Evolutionary conservation across 2,329 filamentous ascomycete genomes (phyloP).

Genomic region (Phaeoacremonium minimum): DNA sequence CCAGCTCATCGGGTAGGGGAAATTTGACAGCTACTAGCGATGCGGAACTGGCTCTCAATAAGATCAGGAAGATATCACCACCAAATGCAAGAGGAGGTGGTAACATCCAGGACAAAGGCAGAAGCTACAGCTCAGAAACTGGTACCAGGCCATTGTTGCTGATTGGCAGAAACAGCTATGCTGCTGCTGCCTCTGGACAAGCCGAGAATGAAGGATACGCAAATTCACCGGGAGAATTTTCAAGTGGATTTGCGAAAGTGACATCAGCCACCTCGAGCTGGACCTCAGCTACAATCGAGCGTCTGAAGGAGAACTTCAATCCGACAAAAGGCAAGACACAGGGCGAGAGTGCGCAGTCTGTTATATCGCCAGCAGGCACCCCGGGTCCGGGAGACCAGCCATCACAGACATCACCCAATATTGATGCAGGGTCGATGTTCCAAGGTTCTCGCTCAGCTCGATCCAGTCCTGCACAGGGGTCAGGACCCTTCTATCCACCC

Average conservation of each 20-base stretch:
- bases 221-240: slow-evolving; percentile 6
- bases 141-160: slow-evolving; percentile 20
- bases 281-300: slow-evolving; percentile 24
- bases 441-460: slow-evolving; percentile 22
- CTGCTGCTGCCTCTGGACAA: slow-evolving; percentile 17
- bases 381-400: no score
- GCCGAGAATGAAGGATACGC: slow-evolving; percentile 19
- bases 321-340: no score
- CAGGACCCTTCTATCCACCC: slow-evolving; percentile 20
- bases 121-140: slow-evolving; percentile 13
- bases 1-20: slow-evolving; percentile 19
- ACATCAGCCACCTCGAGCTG: slow-evolving; percentile 18
- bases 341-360: no score
- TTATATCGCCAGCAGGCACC: no score
- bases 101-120: slow-evolving; percentile 18
- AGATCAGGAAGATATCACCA: slow-evolving; percentile 33
- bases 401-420: no score
- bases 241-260: slow-evolving; percentile 1
- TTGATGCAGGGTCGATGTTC: slow-evolving; percentile 19
- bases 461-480: slow-evolving; percentile 21
- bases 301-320: slow-evolving; percentile 17
- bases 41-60: slow-evolving; percentile 36
- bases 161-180: slow-evolving; percentile 26
- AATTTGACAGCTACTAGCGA: slow-evolving; percentile 28
- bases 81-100: slow-evolving; percentile 21